phyloP scores from a whole-genome alignment of 352 stramenopile genomes.

The Peronospora destructor region DNA sequence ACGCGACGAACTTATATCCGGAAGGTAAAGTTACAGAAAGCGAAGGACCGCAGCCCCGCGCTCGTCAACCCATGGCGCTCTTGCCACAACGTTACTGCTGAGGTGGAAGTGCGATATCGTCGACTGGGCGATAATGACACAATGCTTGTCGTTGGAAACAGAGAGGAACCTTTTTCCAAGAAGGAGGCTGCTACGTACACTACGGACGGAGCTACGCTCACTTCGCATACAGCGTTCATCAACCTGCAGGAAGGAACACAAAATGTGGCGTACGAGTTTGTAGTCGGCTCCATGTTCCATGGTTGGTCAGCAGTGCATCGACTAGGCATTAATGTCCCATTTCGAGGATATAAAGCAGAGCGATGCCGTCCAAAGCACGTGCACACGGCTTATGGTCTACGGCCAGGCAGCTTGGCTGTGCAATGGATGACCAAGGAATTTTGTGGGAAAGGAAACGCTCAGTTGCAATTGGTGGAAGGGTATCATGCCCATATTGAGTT shows the following conservation, averaged over 20 bases:
- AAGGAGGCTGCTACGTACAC: constrained; percentile 53
- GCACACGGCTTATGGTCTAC: constrained; percentile 65
- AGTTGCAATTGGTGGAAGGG: constrained; percentile 53
- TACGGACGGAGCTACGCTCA: constrained; percentile 45
- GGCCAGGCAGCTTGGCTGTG: constrained; percentile 52
- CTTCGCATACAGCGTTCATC: constrained; percentile 61
- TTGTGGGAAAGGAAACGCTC: constrained; percentile 36
- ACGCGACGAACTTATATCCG: constrained; percentile 66
- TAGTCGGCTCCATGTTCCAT: constrained; percentile 71
- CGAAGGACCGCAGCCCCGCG: constrained; percentile 18
- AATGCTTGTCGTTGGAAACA: constrained; percentile 14
- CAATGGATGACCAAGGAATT: constrained; percentile 74
- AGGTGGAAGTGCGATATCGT: constrained; percentile 53
- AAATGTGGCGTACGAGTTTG: constrained; percentile 47
- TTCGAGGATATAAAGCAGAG: constrained; percentile 33
- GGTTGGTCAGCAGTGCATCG: constrained; percentile 68
- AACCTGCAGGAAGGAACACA: constrained; percentile 19
- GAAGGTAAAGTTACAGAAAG: constrained; percentile 49
- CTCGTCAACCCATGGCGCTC: constrained; percentile 55
- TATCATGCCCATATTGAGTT: constrained; percentile 44
- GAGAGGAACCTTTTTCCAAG: constrained; percentile 29
- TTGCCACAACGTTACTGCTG: constrained; percentile 48
- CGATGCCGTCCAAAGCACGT: constrained; percentile 72
- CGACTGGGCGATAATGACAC: constrained; percentile 31
- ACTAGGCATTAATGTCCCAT: constrained; percentile 44